Evolutionary conservation across 495 filamentous ascomycete genomes (phyloP), one percentile per base, ranked within the genome.

Genomic region (Xylaria flabelliformis): DNA sequence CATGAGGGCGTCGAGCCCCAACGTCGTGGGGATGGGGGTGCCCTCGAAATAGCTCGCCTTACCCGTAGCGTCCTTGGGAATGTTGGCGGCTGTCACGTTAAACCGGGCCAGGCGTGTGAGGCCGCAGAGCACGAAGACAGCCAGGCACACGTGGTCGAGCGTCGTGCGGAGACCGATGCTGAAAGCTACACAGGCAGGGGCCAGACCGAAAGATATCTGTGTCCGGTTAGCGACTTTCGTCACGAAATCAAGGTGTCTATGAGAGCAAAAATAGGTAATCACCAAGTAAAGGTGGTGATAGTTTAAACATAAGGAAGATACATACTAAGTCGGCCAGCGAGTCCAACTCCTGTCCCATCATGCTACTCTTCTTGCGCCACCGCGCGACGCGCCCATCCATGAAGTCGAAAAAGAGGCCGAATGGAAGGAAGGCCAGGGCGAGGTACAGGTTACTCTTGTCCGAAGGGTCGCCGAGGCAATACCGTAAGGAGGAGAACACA

Each of bases 301-400:
- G 10, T 53, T 3, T 26, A 26, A 10, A 26, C 21, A 53, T 3
- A 21, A n/a, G 50, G 39, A 48, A 56, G 70, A 36, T 17, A 72
- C 84, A 46, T 92, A 98, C 96, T 84, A 99, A 79, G 81, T 99
- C 96, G 51, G 96, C 96, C 51, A 99, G 85, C n/a, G 95, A 98
- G 82, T 99, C 96, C 51, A 99, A 85, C 82, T 98, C 96, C 81
- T 98, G 96, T 4, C 96, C 96, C 96, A 99, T 98, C 77, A 98
- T 84, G 69, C 92, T 95, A 72, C 93, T 94, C 89, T 98, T 98
- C 81, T 93, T 91, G 77, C 97, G 88, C 97, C 96, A 98, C 66
- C 96, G 85, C 71, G 96, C 96, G 51, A 99, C 94, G 76, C 93
- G 96, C 74, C 96, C 96, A 81, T 99, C 96, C 90, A 98, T 94